These are phyloP conservation scores for Calonectria honghensis DNA, from an alignment of 2,329 filamentous ascomycete species.

Conservation along the genomic window DNA sequence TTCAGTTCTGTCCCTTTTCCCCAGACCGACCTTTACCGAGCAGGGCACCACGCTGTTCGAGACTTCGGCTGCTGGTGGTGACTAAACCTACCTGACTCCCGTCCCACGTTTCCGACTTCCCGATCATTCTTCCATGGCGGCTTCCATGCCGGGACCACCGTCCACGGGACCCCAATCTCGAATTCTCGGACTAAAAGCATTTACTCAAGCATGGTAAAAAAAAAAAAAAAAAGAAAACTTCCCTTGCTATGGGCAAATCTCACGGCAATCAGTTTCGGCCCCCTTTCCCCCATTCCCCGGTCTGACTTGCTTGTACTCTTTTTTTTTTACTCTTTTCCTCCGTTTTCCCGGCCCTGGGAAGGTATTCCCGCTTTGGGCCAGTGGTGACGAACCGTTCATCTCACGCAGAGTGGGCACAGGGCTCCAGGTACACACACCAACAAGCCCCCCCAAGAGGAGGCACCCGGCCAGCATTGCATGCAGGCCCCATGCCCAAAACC, in stretches of 20 bases:
- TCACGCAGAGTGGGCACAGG: constrained; percentile 34
- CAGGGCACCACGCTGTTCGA: neutral
- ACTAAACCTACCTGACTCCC: neutral
- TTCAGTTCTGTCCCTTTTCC: constrained; percentile 48
- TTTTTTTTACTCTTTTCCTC: constrained; percentile 26
- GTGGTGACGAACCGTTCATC: constrained; percentile 46
- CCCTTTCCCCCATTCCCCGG: constrained; percentile 35
- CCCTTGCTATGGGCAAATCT: neutral
- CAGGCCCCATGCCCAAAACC: constrained; percentile 40
- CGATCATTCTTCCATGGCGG: constrained; percentile 36
- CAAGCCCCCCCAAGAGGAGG: constrained; percentile 9
- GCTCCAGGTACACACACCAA: constrained; percentile 18
- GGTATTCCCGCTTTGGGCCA: constrained; percentile 47
- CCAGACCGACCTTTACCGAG: constrained; percentile 47
- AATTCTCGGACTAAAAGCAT: constrained; percentile 27
- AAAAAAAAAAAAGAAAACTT: neutral
- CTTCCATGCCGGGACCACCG: constrained; percentile 11
- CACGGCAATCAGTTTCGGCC: neutral
- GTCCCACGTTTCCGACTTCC: constrained; percentile 40
- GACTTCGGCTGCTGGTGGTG: neutral
- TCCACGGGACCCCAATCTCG: constrained; percentile 11
- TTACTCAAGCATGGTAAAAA: constrained; percentile 18
- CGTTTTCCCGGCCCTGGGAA: constrained; percentile 44
- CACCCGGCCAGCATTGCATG: constrained; percentile 42
- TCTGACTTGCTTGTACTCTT: constrained; percentile 34